These are phyloP conservation scores for Carex myosuroides DNA, from an alignment of 176 grass and related monocot genomes.

Conservation along the genomic window DNA sequence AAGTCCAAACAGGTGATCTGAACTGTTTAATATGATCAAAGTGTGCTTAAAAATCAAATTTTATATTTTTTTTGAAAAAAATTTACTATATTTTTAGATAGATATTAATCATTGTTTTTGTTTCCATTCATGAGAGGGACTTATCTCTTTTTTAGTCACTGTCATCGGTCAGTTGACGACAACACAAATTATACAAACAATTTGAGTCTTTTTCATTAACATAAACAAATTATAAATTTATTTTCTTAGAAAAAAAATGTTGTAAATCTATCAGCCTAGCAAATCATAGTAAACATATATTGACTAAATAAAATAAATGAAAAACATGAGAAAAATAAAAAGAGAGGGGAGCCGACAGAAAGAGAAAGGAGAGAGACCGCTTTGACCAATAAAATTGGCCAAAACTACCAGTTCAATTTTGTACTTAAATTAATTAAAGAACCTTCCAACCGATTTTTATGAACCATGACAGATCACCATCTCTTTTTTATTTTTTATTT, in stretches of 20 bases:
- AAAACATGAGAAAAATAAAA: neutral
- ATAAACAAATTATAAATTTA: too few relatives aligned
- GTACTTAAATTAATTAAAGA: conserved; percentile 3
- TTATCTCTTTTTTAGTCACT: too few relatives aligned
- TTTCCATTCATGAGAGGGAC: too few relatives aligned
- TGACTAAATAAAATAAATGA: neutral
- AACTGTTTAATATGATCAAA: too few relatives aligned
- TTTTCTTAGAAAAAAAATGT: neutral
- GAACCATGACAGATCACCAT: conserved; percentile 11
- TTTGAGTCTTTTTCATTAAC: too few relatives aligned
- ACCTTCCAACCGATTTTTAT: neutral
- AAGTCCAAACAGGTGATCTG: too few relatives aligned
- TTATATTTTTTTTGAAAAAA: too few relatives aligned
- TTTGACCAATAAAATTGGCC: neutral
- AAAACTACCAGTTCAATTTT: neutral
- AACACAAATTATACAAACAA: too few relatives aligned
- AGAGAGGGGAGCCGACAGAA: neutral
- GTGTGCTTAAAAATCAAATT: too few relatives aligned
- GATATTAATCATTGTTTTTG: too few relatives aligned
- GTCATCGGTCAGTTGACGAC: too few relatives aligned
- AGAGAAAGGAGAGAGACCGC: neutral
- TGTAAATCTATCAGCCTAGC: neutral
- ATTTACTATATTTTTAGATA: too few relatives aligned
- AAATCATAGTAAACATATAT: neutral
- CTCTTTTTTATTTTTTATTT: neutral